Evolutionary conservation across 2,329 filamentous ascomycete genomes (phyloP).

Genomic region (Cryphonectria carpinicola): DNA sequence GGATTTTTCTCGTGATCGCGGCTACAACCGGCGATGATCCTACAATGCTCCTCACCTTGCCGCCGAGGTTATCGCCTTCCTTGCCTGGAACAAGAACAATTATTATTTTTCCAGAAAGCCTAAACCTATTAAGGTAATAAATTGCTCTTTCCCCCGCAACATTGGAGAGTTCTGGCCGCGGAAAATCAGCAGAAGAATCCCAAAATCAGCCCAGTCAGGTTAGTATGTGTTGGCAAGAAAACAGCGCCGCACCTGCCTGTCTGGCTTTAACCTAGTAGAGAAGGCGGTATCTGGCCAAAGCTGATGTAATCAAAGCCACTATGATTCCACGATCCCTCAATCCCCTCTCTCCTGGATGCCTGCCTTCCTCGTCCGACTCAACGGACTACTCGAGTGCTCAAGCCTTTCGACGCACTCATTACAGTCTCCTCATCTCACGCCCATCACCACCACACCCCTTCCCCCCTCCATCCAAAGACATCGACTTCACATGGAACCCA

Average conservation of each 20-base stretch:
- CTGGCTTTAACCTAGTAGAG: not conserved
- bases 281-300: not conserved
- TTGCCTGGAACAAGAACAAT: too few species aligned
- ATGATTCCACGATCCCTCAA: not conserved
- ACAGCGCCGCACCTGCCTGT: not conserved
- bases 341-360: not conserved
- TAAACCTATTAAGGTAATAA: not conserved
- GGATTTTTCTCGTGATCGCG: constrained; percentile 10
- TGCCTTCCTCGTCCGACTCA: not conserved
- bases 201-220: not conserved
- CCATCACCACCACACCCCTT: too few species aligned
- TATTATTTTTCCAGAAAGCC: not conserved
- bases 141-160: too few species aligned
- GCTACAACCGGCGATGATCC: constrained; percentile 20
- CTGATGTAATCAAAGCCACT: not conserved
- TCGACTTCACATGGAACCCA: not conserved
- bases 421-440: not conserved
- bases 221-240: not conserved
- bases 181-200: not conserved
- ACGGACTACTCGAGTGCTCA: not conserved
- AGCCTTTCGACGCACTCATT: not conserved
- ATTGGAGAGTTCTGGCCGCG: not conserved
- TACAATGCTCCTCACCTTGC: constrained; percentile 20
- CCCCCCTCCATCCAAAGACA: too few species aligned
- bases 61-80: constrained; percentile 19